phyloP scores from a whole-genome alignment of 345 rosid species.

The Aquilaria yunnanensis region DNA sequence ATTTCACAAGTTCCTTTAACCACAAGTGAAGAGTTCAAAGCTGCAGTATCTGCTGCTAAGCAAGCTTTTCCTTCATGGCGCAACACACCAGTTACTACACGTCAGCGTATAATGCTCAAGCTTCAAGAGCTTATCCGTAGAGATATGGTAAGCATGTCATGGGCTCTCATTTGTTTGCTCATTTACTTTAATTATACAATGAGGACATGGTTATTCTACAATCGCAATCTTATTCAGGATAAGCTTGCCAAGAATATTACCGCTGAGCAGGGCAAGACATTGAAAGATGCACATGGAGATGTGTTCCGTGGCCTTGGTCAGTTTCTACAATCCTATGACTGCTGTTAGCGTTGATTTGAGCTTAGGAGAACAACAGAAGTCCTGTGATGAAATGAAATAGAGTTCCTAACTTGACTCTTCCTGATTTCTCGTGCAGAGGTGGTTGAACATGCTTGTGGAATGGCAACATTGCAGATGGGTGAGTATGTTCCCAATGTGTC shows the following conservation, averaged over 20 bases:
- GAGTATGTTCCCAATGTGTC: constrained; percentile 89
- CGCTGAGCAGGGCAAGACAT: constrained; percentile 91
- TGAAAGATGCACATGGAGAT: constrained; percentile 98
- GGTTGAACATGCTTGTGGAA: constrained; percentile 98
- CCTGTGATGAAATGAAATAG: neutral
- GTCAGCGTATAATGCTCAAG: constrained; percentile 90
- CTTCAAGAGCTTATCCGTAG: constrained; percentile 90
- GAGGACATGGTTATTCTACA: constrained; percentile 1
- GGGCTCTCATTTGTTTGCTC: neutral
- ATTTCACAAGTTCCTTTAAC: constrained; percentile 85
- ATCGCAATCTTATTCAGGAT: constrained; percentile 37
- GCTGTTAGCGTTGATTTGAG: constrained; percentile 8
- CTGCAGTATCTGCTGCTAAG: constrained; percentile 88
- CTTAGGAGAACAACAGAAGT: neutral
- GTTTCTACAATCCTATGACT: constrained; percentile 9
- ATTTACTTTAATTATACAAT: constrained; percentile 3
- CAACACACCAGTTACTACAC: constrained; percentile 75
- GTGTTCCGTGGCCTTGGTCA: constrained; percentile 94
- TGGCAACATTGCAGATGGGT: constrained; percentile 95
- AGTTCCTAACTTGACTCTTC: neutral
- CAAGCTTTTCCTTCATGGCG: constrained; percentile 83
- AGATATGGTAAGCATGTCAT: constrained; percentile 47
- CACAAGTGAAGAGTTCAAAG: constrained; percentile 82
- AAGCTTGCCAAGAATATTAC: constrained; percentile 90
- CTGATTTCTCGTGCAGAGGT: constrained; percentile 51